A percentile compares a stretch with the other conserved stretches of the same genome.
Conservation (phyloP, 1,284 basidiomycete genomes). For the Vanrija sp. region DNA sequence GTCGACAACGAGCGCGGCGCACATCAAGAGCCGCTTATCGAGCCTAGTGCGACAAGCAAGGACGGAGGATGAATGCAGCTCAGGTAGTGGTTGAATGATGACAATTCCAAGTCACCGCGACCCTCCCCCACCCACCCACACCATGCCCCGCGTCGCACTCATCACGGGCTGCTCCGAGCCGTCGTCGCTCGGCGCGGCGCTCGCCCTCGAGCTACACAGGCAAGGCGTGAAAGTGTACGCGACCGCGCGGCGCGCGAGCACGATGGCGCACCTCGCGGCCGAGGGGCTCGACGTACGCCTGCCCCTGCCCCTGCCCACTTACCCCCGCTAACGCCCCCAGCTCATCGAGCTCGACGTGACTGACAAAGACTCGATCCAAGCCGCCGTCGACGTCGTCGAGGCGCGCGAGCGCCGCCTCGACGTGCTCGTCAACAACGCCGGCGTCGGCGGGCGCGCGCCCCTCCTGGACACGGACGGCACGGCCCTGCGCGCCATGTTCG, state of each 20-base stretch:
- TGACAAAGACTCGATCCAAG: constrained; percentile 1
- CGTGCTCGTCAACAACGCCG: constrained; percentile 22
- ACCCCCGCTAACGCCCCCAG: neutral
- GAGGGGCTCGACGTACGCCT: neutral
- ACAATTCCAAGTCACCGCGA: no score
- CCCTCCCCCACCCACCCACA: no score
- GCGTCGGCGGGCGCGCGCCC: neutral
- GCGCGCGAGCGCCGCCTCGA: constrained; percentile 11
- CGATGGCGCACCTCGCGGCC: constrained; percentile 1
- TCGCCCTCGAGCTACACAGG: constrained; percentile 9
- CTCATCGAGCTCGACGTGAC: constrained; percentile 13
- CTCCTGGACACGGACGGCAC: constrained; percentile 6
- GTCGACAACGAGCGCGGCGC: no score
- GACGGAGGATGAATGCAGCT: no score
- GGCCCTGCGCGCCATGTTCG: constrained; percentile 14
- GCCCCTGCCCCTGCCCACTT: neutral
- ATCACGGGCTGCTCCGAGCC: constrained; percentile 19
- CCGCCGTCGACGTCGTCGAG: constrained; percentile 1
- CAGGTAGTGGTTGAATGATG: no score
- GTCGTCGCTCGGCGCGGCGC: constrained; percentile 5
- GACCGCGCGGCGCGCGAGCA: constrained; percentile 12
- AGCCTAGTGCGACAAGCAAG: no score
- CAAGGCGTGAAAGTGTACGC: constrained; percentile 13
- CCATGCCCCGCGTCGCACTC: constrained; percentile 1
- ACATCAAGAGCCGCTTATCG: no score